These are phyloP conservation scores for Myrmaecium sp. DNA, from an alignment of 2,329 filamentous ascomycete species.

Conservation along the genomic window DNA sequence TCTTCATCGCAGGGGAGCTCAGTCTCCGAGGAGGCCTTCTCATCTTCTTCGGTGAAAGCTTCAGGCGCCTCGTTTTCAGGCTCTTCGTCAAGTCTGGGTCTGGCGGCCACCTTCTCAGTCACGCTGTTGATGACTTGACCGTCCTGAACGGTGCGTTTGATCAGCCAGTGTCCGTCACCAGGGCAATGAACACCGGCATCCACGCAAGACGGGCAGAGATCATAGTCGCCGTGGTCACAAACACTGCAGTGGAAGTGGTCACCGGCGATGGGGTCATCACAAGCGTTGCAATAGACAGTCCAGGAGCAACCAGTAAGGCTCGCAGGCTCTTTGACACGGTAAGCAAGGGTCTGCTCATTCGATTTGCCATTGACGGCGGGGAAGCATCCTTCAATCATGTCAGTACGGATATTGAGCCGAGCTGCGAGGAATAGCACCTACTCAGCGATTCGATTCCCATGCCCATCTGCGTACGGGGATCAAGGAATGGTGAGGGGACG, in stretches of 20 bases:
- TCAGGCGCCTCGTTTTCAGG: constrained; percentile 25
- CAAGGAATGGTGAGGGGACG: too few relatives aligned
- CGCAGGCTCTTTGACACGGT: constrained; percentile 25
- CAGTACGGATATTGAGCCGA: too few relatives aligned
- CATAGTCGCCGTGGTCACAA: constrained; percentile 87
- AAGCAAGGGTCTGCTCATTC: too few relatives aligned
- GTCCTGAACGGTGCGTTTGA: constrained; percentile 70
- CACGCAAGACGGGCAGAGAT: constrained; percentile 72
- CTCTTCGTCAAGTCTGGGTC: constrained; percentile 41
- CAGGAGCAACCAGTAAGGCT: constrained; percentile 40
- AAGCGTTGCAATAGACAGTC: constrained; percentile 88
- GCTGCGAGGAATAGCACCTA: too few relatives aligned
- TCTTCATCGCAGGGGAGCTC: constrained; percentile 16
- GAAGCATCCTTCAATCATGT: too few relatives aligned
- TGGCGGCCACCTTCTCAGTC: constrained; percentile 62
- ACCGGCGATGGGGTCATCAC: constrained; percentile 59
- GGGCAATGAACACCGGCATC: constrained; percentile 60
- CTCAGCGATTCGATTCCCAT: too few relatives aligned
- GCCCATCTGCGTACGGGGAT: too few relatives aligned
- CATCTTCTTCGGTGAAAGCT: constrained; percentile 24
- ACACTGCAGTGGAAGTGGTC: constrained; percentile 88
- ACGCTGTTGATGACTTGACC: constrained; percentile 71
- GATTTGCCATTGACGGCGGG: too few relatives aligned
- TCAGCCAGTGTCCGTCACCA: constrained; percentile 73
- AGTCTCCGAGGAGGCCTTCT: constrained; percentile 15